These are phyloP conservation scores for Syzygium oleosum DNA, from an alignment of 345 rosid species.

Conservation along the genomic window DNA sequence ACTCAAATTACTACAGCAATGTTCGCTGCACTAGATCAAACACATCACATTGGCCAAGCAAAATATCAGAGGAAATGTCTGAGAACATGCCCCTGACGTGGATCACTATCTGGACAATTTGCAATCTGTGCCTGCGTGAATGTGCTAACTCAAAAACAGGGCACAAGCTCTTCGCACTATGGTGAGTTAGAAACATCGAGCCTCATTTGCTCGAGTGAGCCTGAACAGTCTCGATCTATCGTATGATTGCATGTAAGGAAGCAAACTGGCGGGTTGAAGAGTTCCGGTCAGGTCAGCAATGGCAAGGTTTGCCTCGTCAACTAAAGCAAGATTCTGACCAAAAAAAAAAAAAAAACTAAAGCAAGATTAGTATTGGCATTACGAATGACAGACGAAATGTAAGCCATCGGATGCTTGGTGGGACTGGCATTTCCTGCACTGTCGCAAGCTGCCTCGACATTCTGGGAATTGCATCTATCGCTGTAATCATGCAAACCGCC, in stretches of 20 bases:
- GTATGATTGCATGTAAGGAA: slow-evolving; percentile 16
- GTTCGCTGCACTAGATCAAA: background rate
- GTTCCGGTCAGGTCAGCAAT: slow-evolving; percentile 40
- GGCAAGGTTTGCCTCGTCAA: slow-evolving; percentile 37
- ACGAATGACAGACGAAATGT: slow-evolving; percentile 36
- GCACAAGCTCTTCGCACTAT: slow-evolving; percentile 12
- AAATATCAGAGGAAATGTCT: background rate
- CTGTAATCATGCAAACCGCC: background rate
- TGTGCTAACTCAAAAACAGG: background rate
- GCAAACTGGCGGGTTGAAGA: slow-evolving; percentile 40
- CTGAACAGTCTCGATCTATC: background rate
- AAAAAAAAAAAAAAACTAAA: slow-evolving; percentile 54
- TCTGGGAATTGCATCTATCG: background rate
- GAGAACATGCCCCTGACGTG: background rate
- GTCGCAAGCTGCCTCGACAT: background rate
- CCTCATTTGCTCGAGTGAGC: background rate
- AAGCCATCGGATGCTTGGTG: slow-evolving; percentile 17
- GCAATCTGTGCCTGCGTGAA: background rate
- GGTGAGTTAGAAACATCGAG: slow-evolving; percentile 30
- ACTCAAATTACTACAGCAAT: background rate
- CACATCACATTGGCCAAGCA: background rate
- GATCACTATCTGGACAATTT: background rate
- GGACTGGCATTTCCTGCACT: background rate
- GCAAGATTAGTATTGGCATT: slow-evolving; percentile 43
- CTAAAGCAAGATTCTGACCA: slow-evolving; percentile 29